A percentile compares a stretch with the other conserved stretches of the same genome.
These are phyloP conservation scores for Lactifluus echinatus DNA, from an alignment of 768 basidiomycete species.

Conservation along the genomic window DNA sequence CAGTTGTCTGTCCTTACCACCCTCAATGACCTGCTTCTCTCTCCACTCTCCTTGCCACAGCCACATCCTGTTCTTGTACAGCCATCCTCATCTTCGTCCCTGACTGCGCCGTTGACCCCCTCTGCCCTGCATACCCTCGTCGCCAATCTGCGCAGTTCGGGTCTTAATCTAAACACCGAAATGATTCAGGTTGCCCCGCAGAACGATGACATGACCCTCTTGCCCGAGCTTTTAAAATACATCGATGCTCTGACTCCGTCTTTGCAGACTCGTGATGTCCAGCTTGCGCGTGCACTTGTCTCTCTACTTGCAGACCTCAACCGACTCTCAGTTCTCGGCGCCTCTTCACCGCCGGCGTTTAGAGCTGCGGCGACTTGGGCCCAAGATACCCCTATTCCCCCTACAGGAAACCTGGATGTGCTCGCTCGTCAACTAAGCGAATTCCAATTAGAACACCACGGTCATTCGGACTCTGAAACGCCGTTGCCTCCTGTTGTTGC, in stretches of 20 bases:
- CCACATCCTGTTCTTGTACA: conserved; percentile 47
- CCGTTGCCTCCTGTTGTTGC: conserved; percentile 16
- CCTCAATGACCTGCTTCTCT: conserved; percentile 58
- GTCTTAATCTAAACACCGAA: conserved; percentile 29
- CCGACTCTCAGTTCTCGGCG: conserved; percentile 38
- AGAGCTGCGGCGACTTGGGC: conserved; percentile 21
- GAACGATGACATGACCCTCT: conserved; percentile 40
- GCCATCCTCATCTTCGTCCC: conserved; percentile 26
- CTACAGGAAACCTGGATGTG: conserved; percentile 23
- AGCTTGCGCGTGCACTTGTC: conserved; percentile 59
- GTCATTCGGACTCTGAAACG: conserved; percentile 4
- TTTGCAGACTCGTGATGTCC: conserved; percentile 42
- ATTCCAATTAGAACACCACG: conserved; percentile 15
- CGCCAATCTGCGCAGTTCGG: conserved; percentile 48
- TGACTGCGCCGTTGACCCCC: conserved; percentile 24
- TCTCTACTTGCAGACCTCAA: conserved; percentile 62
- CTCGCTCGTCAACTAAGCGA: conserved; percentile 18
- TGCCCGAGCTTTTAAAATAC: conserved; percentile 50
- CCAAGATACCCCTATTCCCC: conserved; percentile 18
- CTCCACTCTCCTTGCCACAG: conserved; percentile 48
- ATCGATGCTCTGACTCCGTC: conserved; percentile 41
- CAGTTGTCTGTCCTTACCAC: conserved; percentile 70
- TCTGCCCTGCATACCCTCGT: conserved; percentile 53
- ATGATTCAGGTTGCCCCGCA: conserved; percentile 40
- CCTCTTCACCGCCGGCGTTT: conserved; percentile 15